Conservation (phyloP, 495 filamentous ascomycete species). For the Trichocladium uniseriatum region DNA sequence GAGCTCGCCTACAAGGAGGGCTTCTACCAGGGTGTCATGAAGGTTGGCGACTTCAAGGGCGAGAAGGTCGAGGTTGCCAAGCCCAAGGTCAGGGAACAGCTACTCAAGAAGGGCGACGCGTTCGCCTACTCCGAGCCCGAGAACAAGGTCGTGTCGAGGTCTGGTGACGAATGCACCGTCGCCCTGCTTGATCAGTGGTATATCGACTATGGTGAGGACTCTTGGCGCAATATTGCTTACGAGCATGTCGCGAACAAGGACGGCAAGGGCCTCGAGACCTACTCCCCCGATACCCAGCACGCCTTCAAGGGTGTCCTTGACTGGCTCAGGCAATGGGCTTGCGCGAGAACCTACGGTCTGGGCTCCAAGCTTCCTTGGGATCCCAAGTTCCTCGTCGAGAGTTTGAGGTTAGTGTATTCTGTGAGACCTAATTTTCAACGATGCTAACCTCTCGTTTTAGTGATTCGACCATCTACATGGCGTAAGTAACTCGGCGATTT, state of each 20-base stretch:
- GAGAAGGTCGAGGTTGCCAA: constrained; percentile 78
- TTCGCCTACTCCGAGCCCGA: constrained; percentile 93
- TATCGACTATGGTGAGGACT: constrained; percentile 84
- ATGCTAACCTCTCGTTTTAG: constrained; percentile 42
- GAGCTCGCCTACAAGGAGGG: constrained; percentile 94
- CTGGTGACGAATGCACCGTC: constrained; percentile 73
- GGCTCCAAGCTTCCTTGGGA: constrained; percentile 97
- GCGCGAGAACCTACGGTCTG: constrained; percentile 81
- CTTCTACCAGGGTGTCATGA: constrained; percentile 93
- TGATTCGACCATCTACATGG: constrained; percentile 91
- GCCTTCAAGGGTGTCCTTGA: constrained; percentile 72
- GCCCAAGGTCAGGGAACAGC: constrained; percentile 68
- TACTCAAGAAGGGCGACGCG: constrained; percentile 70
- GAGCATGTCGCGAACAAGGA: constrained; percentile 57
- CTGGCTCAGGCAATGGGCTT: constrained; percentile 96
- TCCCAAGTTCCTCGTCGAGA: constrained; percentile 81
- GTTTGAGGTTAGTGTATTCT: not conserved
- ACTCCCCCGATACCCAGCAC: constrained; percentile 67
- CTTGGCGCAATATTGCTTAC: constrained; percentile 63
- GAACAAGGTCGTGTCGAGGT: constrained; percentile 73
- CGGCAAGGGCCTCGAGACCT: constrained; percentile 64
- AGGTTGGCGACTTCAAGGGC: constrained; percentile 81
- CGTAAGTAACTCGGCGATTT: constrained; percentile 18
- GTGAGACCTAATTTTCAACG: too few relatives aligned
- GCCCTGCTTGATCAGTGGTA: constrained; percentile 96